phyloP scores from a whole-genome alignment of 176 grass and related monocot species.

The Areca catechu region DNA sequence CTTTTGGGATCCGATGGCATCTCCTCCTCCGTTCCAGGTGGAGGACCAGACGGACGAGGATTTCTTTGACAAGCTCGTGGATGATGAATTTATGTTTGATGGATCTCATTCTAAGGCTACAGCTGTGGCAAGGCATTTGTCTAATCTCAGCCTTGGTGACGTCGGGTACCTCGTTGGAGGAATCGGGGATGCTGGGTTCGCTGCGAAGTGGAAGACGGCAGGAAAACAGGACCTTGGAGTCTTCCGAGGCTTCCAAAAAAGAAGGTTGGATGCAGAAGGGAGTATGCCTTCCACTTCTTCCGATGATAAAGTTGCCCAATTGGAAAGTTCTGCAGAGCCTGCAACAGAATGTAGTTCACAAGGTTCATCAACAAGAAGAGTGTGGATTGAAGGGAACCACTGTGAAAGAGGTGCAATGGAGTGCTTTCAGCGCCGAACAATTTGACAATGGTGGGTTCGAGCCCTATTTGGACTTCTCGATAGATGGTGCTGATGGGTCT shows the following conservation, averaged over 20 bases:
- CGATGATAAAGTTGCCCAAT: not conserved
- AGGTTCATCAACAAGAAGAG: conserved; percentile 16
- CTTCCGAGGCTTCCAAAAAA: not conserved
- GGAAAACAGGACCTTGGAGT: conserved; percentile 2
- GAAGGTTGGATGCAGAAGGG: not conserved
- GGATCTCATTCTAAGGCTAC: conserved; percentile 11
- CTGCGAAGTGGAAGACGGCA: not conserved
- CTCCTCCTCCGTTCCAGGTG: conserved; percentile 18
- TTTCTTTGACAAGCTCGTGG: conserved; percentile 93
- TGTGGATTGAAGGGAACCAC: conserved; percentile 36
- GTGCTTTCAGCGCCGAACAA: conserved; percentile 34
- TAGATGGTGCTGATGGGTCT: conserved; percentile 1
- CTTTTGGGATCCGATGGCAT: conserved; percentile 13
- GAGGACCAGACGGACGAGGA: conserved; percentile 86
- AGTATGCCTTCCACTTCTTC: not conserved
- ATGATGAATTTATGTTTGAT: conserved; percentile 35
- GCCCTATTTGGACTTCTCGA: conserved; percentile 30
- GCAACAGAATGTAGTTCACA: conserved; percentile 16
- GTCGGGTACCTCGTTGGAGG: conserved; percentile 18
- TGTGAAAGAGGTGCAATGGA: conserved; percentile 85
- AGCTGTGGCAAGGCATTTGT: conserved; percentile 19
- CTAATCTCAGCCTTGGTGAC: conserved; percentile 31
- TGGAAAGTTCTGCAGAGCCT: not conserved
- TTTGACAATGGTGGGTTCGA: conserved; percentile 28
- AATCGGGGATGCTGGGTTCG: conserved; percentile 7